phyloP scores from a whole-genome alignment of 176 grass and related monocot species.

The Areca catechu region DNA sequence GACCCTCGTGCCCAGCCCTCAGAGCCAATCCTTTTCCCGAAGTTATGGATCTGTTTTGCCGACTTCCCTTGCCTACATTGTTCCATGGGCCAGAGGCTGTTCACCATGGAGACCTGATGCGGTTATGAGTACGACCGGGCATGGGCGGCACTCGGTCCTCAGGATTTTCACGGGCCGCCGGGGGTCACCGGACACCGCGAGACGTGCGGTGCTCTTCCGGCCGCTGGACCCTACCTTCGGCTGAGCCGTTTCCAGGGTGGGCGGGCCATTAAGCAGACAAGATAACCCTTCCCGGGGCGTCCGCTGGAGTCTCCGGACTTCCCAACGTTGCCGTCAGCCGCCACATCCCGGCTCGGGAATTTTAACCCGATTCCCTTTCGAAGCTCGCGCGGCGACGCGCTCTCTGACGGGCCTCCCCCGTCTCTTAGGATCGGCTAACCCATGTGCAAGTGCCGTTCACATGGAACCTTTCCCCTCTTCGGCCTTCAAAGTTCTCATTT shows the following conservation, averaged over 20 bases:
- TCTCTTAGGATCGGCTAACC: constrained; percentile 44
- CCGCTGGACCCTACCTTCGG: constrained; percentile 59
- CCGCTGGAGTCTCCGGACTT: constrained; percentile 49
- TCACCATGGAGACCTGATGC: constrained; percentile 52
- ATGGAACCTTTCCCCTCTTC: constrained; percentile 56
- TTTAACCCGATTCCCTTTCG: constrained; percentile 39
- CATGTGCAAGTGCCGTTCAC: constrained; percentile 53
- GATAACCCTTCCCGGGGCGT: constrained; percentile 64
- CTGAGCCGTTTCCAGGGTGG: constrained; percentile 55
- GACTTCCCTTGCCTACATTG: constrained; percentile 59
- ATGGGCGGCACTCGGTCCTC: constrained; percentile 37
- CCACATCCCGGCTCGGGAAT: constrained; percentile 51
- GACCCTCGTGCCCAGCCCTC: constrained; percentile 49
- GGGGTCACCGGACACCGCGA: constrained; percentile 40
- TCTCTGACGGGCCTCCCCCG: constrained; percentile 30
- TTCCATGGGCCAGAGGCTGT: constrained; percentile 44
- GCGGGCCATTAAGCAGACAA: constrained; percentile 69
- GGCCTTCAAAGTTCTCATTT: constrained; percentile 61
- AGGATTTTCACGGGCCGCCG: constrained; percentile 57
- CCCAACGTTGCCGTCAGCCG: constrained; percentile 40
- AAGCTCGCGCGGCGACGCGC: constrained; percentile 3
- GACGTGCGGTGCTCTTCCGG: constrained; percentile 67
- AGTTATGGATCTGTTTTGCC: constrained; percentile 75
- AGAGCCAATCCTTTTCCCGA: constrained; percentile 75
- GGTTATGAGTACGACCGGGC: constrained; percentile 42